Evolutionary conservation across 352 stramenopile species (phyloP).

Genomic region (Globisporangium orthogonon): DNA sequence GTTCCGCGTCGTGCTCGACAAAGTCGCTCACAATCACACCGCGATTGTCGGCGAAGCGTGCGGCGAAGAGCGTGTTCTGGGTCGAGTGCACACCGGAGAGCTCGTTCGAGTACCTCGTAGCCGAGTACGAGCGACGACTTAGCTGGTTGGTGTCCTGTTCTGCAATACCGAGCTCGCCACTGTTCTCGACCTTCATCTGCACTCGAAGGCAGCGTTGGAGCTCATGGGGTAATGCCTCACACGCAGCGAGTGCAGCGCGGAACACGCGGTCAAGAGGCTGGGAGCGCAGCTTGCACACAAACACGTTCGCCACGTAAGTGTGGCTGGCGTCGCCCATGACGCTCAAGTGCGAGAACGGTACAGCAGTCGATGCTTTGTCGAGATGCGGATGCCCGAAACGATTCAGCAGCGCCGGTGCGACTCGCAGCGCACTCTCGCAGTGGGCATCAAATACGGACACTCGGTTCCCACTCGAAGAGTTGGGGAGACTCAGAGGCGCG

Average conservation of each 20-base stretch:
- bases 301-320: slow-evolving; percentile 49
- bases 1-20: slow-evolving; percentile 23
- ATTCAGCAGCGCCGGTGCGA: slow-evolving; percentile 28
- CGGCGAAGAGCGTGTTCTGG: slow-evolving; percentile 28
- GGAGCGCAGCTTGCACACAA: slow-evolving; percentile 38
- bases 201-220: slow-evolving; percentile 26
- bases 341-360: slow-evolving; percentile 47
- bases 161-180: not conserved
- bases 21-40: slow-evolving; percentile 39
- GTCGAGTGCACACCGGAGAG: slow-evolving; percentile 21
- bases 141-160: not conserved
- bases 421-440: slow-evolving; percentile 22
- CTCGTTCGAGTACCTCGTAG: slow-evolving; percentile 29
- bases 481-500: slow-evolving; percentile 14
- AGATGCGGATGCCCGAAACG: slow-evolving; percentile 30
- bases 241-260: slow-evolving; percentile 29
- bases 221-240: slow-evolving; percentile 23
- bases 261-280: slow-evolving; percentile 24
- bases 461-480: slow-evolving; percentile 7
- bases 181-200: slow-evolving; percentile 11
- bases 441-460: slow-evolving; percentile 20
- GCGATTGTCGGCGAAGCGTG: slow-evolving; percentile 19
- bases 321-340: slow-evolving; percentile 37
- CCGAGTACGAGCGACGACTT: slow-evolving; percentile 16
- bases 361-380: slow-evolving; percentile 14